Conservation (phyloP, 495 filamentous ascomycete species). For the Podospora bellae-mahoneyi region DNA sequence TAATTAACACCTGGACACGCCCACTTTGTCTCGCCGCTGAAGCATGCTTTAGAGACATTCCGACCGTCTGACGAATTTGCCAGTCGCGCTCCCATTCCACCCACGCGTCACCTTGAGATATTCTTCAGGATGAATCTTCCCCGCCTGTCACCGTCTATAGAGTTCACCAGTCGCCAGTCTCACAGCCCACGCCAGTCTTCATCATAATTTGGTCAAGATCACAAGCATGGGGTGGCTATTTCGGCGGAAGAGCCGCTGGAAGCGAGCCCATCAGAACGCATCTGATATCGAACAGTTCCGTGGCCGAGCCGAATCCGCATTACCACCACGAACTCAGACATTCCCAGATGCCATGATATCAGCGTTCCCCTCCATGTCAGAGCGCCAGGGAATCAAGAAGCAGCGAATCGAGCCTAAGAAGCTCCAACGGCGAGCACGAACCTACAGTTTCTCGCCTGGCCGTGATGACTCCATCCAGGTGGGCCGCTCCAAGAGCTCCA, state of each 20-base stretch:
- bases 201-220: background rate
- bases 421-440: conserved; percentile 45
- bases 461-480: conserved; percentile 46
- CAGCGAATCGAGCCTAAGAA: conserved; percentile 45
- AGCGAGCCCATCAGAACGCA: conserved; percentile 40
- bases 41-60: conserved; percentile 28
- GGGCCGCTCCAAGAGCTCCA: conserved; percentile 26
- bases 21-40: conserved; percentile 2
- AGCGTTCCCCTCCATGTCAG: conserved; percentile 17
- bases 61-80: conserved; percentile 16
- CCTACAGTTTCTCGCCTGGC: conserved; percentile 54
- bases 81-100: conserved; percentile 12
- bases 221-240: conserved; percentile 72
- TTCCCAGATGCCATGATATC: conserved; percentile 27
- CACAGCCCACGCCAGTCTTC: background rate
- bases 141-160: conserved; percentile 12
- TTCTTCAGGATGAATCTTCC: conserved; percentile 29
- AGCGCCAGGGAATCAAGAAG: conserved; percentile 26
- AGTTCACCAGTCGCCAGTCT: conserved; percentile 12
- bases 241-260: conserved; percentile 59
- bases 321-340: conserved; percentile 40
- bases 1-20: background rate
- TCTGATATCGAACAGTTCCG: conserved; percentile 32
- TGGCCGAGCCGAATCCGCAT: conserved; percentile 27
- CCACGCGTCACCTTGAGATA: conserved; percentile 15